phyloP scores from a whole-genome alignment of 2,329 filamentous ascomycete genomes.

The Fusarium buharicum region DNA sequence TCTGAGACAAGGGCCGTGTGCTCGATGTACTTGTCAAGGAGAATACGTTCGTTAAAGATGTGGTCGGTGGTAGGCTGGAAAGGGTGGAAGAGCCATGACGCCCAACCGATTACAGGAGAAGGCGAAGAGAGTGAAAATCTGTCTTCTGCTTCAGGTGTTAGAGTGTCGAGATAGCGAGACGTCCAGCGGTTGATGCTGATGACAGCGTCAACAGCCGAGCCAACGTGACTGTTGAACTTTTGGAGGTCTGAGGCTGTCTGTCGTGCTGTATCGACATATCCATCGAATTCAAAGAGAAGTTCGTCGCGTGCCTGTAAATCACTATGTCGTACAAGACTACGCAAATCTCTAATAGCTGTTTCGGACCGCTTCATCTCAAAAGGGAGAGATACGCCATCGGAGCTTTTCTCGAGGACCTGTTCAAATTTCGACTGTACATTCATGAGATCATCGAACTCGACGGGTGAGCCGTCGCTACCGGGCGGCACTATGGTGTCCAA shows the following conservation, averaged over 20 bases:
- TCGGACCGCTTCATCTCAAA: slow-evolving; percentile 84
- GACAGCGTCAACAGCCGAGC: slow-evolving; percentile 77
- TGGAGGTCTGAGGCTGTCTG: slow-evolving; percentile 74
- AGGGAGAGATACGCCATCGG: slow-evolving; percentile 73
- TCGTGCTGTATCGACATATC: slow-evolving; percentile 76
- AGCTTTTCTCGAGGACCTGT: slow-evolving; percentile 74
- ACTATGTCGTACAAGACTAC: slow-evolving; percentile 76
- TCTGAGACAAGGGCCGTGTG: slow-evolving; percentile 77
- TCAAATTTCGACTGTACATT: slow-evolving; percentile 80
- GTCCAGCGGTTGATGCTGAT: slow-evolving; percentile 82
- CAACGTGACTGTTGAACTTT: slow-evolving; percentile 80
- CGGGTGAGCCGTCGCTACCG: slow-evolving; percentile 41
- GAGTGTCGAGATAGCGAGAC: slow-evolving; percentile 71
- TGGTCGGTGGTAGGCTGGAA: slow-evolving; percentile 67
- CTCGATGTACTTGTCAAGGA: slow-evolving; percentile 79
- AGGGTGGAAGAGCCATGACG: slow-evolving; percentile 64
- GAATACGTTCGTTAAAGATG: slow-evolving; percentile 61
- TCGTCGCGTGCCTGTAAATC: slow-evolving; percentile 74
- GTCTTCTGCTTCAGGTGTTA: slow-evolving; percentile 55
- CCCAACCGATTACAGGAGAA: slow-evolving; percentile 49
- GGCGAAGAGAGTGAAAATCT: slow-evolving; percentile 49
- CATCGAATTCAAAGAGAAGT: slow-evolving; percentile 78
- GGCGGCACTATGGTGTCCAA: slow-evolving; percentile 43
- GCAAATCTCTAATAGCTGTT: slow-evolving; percentile 77
- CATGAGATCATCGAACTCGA: slow-evolving; percentile 81